A percentile compares a stretch with the other conserved stretches of the same genome.
These are phyloP conservation scores for Tephrocybe sp. DNA, from an alignment of 768 basidiomycete genomes.

Conservation along the genomic window DNA sequence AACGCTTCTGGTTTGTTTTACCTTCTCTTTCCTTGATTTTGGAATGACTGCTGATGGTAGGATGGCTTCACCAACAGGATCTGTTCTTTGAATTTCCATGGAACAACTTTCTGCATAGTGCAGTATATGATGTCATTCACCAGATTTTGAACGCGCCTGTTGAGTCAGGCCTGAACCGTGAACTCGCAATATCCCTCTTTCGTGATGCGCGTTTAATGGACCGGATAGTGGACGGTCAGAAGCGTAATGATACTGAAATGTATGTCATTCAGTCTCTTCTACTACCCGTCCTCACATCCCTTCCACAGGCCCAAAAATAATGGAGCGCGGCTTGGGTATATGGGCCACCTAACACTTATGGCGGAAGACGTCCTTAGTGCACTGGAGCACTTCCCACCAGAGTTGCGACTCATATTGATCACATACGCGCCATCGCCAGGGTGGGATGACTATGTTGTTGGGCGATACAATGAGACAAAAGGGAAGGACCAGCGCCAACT, in stretches of 20 bases:
- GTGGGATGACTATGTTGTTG: conserved; percentile 91
- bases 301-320: conserved; percentile 63
- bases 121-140: conserved; percentile 94
- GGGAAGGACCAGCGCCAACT: conserved; percentile 75
- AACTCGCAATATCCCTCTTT: conserved; percentile 82
- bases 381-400: conserved; percentile 83
- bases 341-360: conserved; percentile 95
- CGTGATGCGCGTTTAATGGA: conserved; percentile 82
- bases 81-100: conserved; percentile 95
- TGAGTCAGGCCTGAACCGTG: conserved; percentile 80
- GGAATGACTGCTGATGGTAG: neutral
- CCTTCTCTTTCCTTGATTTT: neutral
- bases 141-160: conserved; percentile 91
- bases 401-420: conserved; percentile 65
- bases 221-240: conserved; percentile 85
- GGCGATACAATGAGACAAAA: conserved; percentile 85
- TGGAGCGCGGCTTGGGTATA: conserved; percentile 84
- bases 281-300: neutral
- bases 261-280: conserved; percentile 29
- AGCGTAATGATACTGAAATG: conserved; percentile 75
- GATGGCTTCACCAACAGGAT: conserved; percentile 57
- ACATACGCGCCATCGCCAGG: conserved; percentile 69
- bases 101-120: conserved; percentile 97
- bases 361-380: conserved; percentile 93
- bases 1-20: conserved; percentile 72